Percentiles rank a stretch among this genome's conserved stretches.
phyloP scores from a whole-genome alignment of 768 basidiomycete species.

The Agrocybe praecox region DNA sequence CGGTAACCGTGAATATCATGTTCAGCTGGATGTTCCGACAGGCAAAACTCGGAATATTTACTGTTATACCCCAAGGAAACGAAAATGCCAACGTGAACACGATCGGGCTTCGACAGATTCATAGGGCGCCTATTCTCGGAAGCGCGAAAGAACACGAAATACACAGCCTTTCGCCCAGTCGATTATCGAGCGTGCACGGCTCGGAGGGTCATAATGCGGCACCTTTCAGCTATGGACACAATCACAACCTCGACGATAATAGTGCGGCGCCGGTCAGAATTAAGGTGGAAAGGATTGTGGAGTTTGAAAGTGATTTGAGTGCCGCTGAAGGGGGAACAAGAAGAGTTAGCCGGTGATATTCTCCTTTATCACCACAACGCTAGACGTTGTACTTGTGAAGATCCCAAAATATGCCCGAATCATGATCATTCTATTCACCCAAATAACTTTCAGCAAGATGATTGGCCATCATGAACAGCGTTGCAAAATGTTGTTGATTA shows the following conservation, averaged over 20 bases:
- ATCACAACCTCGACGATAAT: background rate
- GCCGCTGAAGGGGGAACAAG: background rate
- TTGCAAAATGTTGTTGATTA: too few species aligned
- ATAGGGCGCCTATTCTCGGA: background rate
- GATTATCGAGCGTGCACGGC: background rate
- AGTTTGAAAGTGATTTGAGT: background rate
- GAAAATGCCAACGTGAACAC: background rate
- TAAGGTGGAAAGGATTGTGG: background rate
- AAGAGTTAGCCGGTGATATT: background rate
- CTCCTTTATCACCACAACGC: background rate
- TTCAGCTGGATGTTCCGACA: slow-evolving; percentile 6
- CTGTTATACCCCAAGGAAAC: background rate
- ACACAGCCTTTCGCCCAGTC: background rate
- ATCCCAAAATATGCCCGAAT: too few species aligned
- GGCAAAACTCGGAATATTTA: background rate
- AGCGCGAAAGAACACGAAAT: background rate
- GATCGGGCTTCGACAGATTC: background rate
- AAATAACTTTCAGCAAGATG: too few species aligned
- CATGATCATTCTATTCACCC: too few species aligned
- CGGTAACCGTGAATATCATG: slow-evolving; percentile 1
- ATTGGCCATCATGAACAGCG: too few species aligned
- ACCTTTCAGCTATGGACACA: background rate
- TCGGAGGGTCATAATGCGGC: background rate
- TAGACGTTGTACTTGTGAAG: too few species aligned
- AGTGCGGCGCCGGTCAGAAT: background rate